These are phyloP conservation scores for Cryptosporidium canis DNA, from an alignment of 169 alveolate species.

Conservation along the genomic window DNA sequence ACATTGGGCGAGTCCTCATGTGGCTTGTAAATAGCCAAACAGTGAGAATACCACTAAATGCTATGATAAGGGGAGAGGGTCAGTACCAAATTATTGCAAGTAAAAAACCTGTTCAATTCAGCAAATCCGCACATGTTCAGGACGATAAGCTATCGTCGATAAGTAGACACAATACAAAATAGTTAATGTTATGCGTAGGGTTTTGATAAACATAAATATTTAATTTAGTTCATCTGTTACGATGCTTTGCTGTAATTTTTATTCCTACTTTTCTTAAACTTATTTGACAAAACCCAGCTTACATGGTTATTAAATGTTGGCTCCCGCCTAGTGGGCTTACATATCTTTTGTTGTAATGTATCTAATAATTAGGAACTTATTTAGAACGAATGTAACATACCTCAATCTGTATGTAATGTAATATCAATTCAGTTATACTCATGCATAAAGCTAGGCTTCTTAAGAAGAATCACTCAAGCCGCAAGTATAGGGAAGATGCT, in stretches of 20 bases:
- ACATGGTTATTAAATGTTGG: constrained; percentile 7
- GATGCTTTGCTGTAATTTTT: background rate
- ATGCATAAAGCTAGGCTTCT: background rate
- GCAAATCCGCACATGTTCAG: background rate
- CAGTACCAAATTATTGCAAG: constrained; percentile 57
- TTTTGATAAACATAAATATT: background rate
- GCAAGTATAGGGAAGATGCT: background rate
- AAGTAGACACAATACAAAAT: background rate
- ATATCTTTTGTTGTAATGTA: constrained; percentile 3
- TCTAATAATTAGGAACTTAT: background rate
- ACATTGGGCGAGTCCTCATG: constrained; percentile 46
- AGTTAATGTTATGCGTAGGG: background rate
- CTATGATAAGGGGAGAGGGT: constrained; percentile 67
- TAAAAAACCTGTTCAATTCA: constrained; percentile 59
- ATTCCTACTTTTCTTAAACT: background rate
- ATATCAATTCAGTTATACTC: background rate
- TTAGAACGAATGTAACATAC: background rate
- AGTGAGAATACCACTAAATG: constrained; percentile 66
- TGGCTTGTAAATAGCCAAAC: constrained; percentile 72
- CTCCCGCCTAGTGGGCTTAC: constrained; percentile 18
- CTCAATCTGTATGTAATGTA: background rate
- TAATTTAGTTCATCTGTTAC: background rate
- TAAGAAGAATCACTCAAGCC: background rate
- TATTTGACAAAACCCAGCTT: background rate
- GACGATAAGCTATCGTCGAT: background rate